These are phyloP conservation scores for Trichopus zeylanicus DNA, from an alignment of 116 monocot genomes.

Conservation along the genomic window DNA sequence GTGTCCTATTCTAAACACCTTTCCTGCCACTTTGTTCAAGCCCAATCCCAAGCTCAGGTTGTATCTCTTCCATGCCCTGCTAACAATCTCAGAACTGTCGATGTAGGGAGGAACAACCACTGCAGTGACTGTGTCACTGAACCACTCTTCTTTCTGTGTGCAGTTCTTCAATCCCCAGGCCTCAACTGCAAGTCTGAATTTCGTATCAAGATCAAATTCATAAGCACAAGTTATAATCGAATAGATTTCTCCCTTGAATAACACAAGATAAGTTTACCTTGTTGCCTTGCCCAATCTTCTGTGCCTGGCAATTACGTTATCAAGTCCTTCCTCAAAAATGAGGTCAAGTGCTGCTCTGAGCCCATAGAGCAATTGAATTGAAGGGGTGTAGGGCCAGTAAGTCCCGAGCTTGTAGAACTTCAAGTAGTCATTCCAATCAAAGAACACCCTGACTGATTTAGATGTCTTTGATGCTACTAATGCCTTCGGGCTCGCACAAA, in stretches of 20 bases:
- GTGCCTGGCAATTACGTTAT: slow-evolving; percentile 81
- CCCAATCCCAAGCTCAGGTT: slow-evolving; percentile 62
- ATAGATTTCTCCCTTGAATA: not conserved
- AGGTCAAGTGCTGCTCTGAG: slow-evolving; percentile 80
- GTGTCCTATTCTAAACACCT: slow-evolving; percentile 66
- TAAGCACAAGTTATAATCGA: too few species aligned
- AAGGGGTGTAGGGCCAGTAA: slow-evolving; percentile 98
- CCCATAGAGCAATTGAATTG: slow-evolving; percentile 91
- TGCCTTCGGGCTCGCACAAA: slow-evolving; percentile 94
- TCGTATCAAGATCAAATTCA: too few species aligned
- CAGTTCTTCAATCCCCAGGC: slow-evolving; percentile 75
- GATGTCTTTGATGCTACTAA: slow-evolving; percentile 81
- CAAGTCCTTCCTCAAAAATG: slow-evolving; percentile 91
- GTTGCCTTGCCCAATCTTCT: slow-evolving; percentile 75
- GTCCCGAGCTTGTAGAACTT: slow-evolving; percentile 85
- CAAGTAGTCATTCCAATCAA: slow-evolving; percentile 93
- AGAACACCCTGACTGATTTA: slow-evolving; percentile 83
- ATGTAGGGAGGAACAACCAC: slow-evolving; percentile 51
- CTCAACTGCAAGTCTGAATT: slow-evolving; percentile 68
- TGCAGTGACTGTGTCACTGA: slow-evolving; percentile 62
- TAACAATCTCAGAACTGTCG: slow-evolving; percentile 52
- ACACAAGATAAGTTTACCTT: slow-evolving; percentile 29
- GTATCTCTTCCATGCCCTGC: slow-evolving; percentile 60
- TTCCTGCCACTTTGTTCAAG: slow-evolving; percentile 59
- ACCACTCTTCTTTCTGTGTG: slow-evolving; percentile 60